Base-by-base conservation (phyloP, 2,329 filamentous ascomycete species). In the Botrytis pseudocinerea region DNA sequence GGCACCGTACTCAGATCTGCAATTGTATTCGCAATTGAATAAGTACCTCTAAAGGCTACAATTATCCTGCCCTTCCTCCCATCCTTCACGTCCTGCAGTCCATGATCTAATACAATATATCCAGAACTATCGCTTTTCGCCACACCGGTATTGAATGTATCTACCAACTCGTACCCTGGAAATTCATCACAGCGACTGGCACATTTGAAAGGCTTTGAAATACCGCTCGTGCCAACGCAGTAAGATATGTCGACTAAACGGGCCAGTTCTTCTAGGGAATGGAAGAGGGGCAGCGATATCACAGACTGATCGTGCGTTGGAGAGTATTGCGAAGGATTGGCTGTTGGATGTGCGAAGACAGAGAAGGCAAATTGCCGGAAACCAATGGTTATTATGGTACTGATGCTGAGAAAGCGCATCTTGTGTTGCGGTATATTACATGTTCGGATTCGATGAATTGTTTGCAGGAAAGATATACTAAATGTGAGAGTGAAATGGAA, bases 191-290 rank as follows among this genome's bases (percentile, higher is more conserved):
- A 99, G 76, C 93, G 92, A 74, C 93, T 96, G 22, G 91, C 88
- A 82, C 96, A 99, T 46, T 87, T 84, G 82, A 99, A 99, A 0
- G 96, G 96, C 77, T 91, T 90, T 68, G 87, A 86, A 75, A 99
- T 91, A 57, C 95, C 96, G 0, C 92, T 91, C 8, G 88, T 10
- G 22, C 95, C 94, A 73, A 98, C 93, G 82, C 96, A 99, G 83
- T 98, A 98, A 65, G 94, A 86, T 74, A 98, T 96, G 81, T 99
- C 96, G 75, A 98, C 95, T 40, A 98, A 88, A 71, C 95, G 91
- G n/a, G 95, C 90, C 72, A 95, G 86, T 79, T 97, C 93, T 82
- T 98, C 94, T 22, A 99, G 89, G 28, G 93, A 91, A 73, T 88
- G 85, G 83, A 97, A 98, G 75, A 98, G 87, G 38, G 85, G 79